Evolutionary conservation across 2,329 filamentous ascomycete genomes (phyloP).

Genomic region (Trichoderma harzianum): DNA sequence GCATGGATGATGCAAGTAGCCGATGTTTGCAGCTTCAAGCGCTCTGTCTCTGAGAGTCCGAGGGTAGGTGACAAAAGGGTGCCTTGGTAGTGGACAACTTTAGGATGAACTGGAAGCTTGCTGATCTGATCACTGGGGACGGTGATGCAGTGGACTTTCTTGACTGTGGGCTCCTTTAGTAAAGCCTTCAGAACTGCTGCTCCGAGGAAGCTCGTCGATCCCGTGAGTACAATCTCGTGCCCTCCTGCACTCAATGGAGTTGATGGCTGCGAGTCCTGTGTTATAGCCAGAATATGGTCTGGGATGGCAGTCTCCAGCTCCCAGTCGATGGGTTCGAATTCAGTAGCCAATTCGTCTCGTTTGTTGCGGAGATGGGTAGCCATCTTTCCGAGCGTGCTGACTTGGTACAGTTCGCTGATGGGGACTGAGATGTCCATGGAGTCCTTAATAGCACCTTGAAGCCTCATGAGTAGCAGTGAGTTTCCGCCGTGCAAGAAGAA

Average conservation of each 20-base stretch:
- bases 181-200: background rate
- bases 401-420: background rate
- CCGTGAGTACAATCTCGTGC: background rate
- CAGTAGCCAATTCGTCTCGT: background rate
- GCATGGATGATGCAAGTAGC: background rate
- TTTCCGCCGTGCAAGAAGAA: background rate
- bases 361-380: background rate
- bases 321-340: background rate
- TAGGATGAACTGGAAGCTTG: background rate
- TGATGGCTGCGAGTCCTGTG: background rate
- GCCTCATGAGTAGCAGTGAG: background rate
- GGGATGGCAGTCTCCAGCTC: background rate
- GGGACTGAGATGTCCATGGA: background rate
- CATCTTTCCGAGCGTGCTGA: background rate
- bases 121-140: background rate
- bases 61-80: background rate
- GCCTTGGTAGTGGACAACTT: background rate
- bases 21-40: background rate
- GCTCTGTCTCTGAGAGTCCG: background rate
- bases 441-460: background rate
- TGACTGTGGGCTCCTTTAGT: background rate
- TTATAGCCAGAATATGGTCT: background rate
- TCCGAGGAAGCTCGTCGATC: background rate
- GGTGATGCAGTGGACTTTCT: background rate
- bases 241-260: background rate